phyloP scores from a whole-genome alignment of 192 early-diverging fungal species.

The Rhizophagus clarus region DNA sequence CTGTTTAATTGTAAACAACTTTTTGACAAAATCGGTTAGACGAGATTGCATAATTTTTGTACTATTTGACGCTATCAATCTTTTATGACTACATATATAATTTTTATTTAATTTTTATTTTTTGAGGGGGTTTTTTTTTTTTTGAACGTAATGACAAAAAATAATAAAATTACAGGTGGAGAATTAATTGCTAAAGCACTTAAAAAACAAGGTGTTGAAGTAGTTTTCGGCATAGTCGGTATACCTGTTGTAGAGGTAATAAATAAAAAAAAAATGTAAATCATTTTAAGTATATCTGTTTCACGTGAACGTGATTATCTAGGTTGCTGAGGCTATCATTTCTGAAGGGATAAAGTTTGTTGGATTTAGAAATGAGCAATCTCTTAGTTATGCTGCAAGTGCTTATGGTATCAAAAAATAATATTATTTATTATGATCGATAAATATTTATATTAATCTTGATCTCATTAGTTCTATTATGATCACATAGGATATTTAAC shows the following conservation, averaged over 20 bases:
- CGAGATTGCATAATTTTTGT: too few relatives aligned
- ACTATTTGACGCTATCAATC: too few relatives aligned
- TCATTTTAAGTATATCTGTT: neutral
- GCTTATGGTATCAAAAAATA: slow-evolving; percentile 42
- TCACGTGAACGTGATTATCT: neutral
- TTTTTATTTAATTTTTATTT: too few relatives aligned
- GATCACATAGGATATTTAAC: slow-evolving; percentile 52
- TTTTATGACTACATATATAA: too few relatives aligned
- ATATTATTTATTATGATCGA: neutral
- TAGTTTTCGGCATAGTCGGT: slow-evolving; percentile 78
- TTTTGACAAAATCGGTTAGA: too few relatives aligned
- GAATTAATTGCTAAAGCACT: slow-evolving; percentile 60
- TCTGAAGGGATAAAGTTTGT: slow-evolving; percentile 68
- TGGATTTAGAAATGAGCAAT: slow-evolving; percentile 77
- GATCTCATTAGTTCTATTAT: neutral
- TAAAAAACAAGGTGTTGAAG: slow-evolving; percentile 58
- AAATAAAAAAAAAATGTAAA: too few relatives aligned
- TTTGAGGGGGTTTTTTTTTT: too few relatives aligned
- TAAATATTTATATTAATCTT: slow-evolving; percentile 14
- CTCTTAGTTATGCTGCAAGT: slow-evolving; percentile 71
- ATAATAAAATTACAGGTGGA: slow-evolving; percentile 51
- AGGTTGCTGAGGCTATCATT: slow-evolving; percentile 70
- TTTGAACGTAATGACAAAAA: neutral
- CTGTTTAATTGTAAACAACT: neutral
- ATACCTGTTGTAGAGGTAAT: slow-evolving; percentile 70